Evolutionary conservation across 2,329 filamentous ascomycete species (phyloP).

Genomic region (Rhinocladiella mackenziei): DNA sequence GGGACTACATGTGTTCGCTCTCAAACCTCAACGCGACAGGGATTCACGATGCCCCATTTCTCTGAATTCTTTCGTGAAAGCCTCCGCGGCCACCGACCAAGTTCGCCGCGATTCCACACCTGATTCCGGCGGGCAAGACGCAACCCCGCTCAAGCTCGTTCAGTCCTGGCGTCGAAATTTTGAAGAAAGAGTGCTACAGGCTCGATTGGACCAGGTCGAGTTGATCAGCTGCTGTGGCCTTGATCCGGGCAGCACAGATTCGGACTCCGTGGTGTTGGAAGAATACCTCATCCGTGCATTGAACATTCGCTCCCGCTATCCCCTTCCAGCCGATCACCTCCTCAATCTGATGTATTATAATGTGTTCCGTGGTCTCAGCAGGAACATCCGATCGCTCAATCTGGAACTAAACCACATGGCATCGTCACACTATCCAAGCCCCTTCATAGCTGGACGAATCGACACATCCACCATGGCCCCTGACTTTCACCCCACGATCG

Average conservation of each 20-base stretch:
- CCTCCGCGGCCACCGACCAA: too few species aligned
- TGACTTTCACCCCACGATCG: constrained; percentile 37
- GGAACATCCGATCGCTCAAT: constrained; percentile 32
- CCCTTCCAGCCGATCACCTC: constrained; percentile 31
- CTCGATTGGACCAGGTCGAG: not conserved
- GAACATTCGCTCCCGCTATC: constrained; percentile 1
- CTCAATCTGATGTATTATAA: constrained; percentile 35
- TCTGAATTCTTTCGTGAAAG: constrained; percentile 5
- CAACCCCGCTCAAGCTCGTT: not conserved
- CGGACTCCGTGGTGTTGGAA: constrained; percentile 10
- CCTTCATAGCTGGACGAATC: constrained; percentile 12
- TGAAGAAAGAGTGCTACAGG: constrained; percentile 4
- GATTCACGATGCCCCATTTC: not conserved
- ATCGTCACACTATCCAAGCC: constrained; percentile 7
- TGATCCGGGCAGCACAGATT: not conserved
- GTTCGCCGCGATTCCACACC: too few species aligned
- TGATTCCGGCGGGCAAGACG: not conserved
- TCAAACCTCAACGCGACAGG: not conserved
- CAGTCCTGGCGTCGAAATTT: constrained; percentile 12
- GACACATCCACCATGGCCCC: constrained; percentile 26
- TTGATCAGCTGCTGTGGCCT: not conserved
- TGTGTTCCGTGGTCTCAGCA: constrained; percentile 34
- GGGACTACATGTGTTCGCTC: constrained; percentile 7
- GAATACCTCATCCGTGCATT: constrained; percentile 5
- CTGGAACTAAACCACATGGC: constrained; percentile 13